These are phyloP conservation scores for Lichtheimia ramosa DNA, from an alignment of 371 early-diverging fungal genomes.

Conservation along the genomic window DNA sequence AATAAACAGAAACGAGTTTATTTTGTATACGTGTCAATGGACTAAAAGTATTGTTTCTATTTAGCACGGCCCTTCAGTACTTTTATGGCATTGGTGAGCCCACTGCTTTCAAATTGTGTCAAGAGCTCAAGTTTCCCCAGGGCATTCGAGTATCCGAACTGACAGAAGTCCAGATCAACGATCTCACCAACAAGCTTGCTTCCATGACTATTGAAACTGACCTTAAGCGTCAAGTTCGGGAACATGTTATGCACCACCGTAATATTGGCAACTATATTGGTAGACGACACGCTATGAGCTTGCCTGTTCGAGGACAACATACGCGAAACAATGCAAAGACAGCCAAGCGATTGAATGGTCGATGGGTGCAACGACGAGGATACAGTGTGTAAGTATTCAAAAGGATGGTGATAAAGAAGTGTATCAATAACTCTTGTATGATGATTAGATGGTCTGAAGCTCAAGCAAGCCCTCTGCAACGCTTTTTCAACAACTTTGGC, in stretches of 20 bases:
- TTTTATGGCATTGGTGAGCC: slow-evolving; percentile 92
- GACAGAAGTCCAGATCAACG: slow-evolving; percentile 85
- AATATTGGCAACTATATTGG: slow-evolving; percentile 85
- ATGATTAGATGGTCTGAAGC: slow-evolving; percentile 17
- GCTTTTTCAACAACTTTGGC: slow-evolving; percentile 11
- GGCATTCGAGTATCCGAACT: slow-evolving; percentile 80
- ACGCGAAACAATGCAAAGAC: slow-evolving; percentile 89
- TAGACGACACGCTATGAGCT: slow-evolving; percentile 80
- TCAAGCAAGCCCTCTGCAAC: slow-evolving; percentile 16
- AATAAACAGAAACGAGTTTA: slow-evolving; percentile 14
- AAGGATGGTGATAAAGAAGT: background rate
- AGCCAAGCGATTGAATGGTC: slow-evolving; percentile 83
- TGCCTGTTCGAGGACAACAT: slow-evolving; percentile 91
- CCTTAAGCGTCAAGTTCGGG: slow-evolving; percentile 75
- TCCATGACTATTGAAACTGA: slow-evolving; percentile 92
- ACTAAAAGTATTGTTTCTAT: background rate
- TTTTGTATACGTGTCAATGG: background rate
- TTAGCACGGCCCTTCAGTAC: slow-evolving; percentile 66
- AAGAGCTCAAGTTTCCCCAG: slow-evolving; percentile 76
- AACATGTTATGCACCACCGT: slow-evolving; percentile 80
- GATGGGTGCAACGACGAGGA: slow-evolving; percentile 54
- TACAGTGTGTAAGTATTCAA: slow-evolving; percentile 34
- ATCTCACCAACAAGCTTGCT: slow-evolving; percentile 80
- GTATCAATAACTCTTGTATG: background rate
- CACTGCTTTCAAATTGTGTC: slow-evolving; percentile 76